A percentile compares a stretch with the other conserved stretches of the same genome.
Conservation (phyloP, 169 alveolate genomes). For the Eimeria nieschulzi region DNA sequence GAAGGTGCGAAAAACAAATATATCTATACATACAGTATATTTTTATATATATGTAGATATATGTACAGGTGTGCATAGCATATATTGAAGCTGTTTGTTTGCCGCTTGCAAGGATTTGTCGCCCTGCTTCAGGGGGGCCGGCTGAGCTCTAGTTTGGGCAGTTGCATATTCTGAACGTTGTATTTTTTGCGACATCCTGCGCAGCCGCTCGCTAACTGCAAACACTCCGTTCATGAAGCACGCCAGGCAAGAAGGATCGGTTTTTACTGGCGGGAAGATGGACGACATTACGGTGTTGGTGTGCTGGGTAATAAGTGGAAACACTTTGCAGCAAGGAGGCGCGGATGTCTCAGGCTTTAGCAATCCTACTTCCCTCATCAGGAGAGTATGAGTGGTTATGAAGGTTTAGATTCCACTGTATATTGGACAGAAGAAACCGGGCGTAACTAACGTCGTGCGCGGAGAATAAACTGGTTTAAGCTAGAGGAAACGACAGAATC, state of each 20-base stretch:
- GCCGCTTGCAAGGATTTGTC: neutral
- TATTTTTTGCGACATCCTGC: no score
- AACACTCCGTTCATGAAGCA: conserved; percentile 78
- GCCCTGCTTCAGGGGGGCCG: no score
- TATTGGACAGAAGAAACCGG: no score
- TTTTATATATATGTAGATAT: neutral
- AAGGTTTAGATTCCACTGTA: no score
- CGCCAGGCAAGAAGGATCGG: conserved; percentile 75
- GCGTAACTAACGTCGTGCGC: no score
- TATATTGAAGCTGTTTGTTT: neutral
- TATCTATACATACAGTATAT: neutral
- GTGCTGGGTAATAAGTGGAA: conserved; percentile 78
- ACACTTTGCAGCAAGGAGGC: neutral
- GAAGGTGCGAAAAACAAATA: conserved; percentile 40
- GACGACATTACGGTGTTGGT: conserved; percentile 83
- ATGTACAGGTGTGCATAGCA: neutral
- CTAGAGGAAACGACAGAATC: no score
- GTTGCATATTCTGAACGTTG: no score
- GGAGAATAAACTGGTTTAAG: no score
- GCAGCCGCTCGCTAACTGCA: conserved; percentile 75
- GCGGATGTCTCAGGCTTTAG: neutral
- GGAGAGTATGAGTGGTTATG: neutral
- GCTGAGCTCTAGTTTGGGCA: no score
- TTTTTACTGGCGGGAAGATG: conserved; percentile 78
- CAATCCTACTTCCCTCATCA: neutral